phyloP scores from a whole-genome alignment of 2,329 filamentous ascomycete species.

The Colletotrichum musae region DNA sequence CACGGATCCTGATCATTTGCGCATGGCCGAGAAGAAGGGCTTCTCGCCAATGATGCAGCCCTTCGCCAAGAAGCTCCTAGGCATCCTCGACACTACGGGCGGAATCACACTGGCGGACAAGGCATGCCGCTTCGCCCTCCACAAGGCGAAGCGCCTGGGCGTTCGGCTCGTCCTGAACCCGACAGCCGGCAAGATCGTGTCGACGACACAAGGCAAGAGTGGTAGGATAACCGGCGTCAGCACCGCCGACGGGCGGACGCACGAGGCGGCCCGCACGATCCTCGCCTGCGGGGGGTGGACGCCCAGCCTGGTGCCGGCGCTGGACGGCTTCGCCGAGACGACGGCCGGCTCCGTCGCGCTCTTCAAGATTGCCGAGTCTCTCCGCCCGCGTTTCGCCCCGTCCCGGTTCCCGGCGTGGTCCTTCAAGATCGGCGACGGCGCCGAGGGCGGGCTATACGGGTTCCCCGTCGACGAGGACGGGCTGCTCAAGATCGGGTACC shows the following conservation, averaged over 20 bases:
- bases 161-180: slow-evolving; percentile 58
- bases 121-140: slow-evolving; percentile 59
- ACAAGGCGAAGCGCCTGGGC: slow-evolving; percentile 56
- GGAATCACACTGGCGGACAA: slow-evolving; percentile 62
- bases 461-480: slow-evolving; percentile 61
- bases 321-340: slow-evolving; percentile 61
- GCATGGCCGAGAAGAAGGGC: slow-evolving; percentile 47
- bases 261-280: slow-evolving; percentile 52
- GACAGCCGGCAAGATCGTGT: slow-evolving; percentile 48
- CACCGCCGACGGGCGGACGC: slow-evolving; percentile 53
- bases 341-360: slow-evolving; percentile 62
- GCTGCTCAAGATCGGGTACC: slow-evolving; percentile 64
- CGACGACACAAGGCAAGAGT: slow-evolving; percentile 39
- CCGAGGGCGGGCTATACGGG: slow-evolving; percentile 61
- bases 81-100: slow-evolving; percentile 44
- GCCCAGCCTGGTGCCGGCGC: slow-evolving; percentile 55
- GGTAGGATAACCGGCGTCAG: slow-evolving; percentile 49
- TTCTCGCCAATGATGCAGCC: slow-evolving; percentile 6
- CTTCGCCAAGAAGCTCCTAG: slow-evolving; percentile 5
- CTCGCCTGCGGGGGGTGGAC: slow-evolving; percentile 62
- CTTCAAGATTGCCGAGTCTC: slow-evolving; percentile 57
- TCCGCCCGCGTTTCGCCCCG: slow-evolving; percentile 58
- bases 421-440: slow-evolving; percentile 51
- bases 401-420: slow-evolving; percentile 62
- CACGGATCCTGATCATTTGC: slow-evolving; percentile 46